A percentile compares a stretch with the other conserved stretches of the same genome.
phyloP scores from a whole-genome alignment of 2,329 filamentous ascomycete genomes.

The Tolypocladium ovalisporum region DNA sequence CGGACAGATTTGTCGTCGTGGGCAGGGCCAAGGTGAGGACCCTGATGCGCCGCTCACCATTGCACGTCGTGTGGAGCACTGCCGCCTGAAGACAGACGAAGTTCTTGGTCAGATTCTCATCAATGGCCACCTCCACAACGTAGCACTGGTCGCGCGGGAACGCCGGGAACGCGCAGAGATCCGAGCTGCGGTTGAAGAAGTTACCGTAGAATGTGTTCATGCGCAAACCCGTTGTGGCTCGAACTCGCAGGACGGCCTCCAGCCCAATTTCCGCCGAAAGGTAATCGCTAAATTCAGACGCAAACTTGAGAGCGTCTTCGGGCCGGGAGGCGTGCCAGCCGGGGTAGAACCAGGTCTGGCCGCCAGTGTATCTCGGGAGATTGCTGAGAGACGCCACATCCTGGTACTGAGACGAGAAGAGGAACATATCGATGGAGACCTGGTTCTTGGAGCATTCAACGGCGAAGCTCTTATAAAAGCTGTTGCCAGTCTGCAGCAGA shows the following conservation, averaged over 20 bases:
- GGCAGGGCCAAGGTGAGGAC: slow-evolving; percentile 89
- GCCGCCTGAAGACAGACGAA: slow-evolving; percentile 89
- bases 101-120: slow-evolving; percentile 85
- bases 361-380: slow-evolving; percentile 88
- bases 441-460: slow-evolving; percentile 99
- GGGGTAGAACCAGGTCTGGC: slow-evolving; percentile 97
- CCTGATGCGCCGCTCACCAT: slow-evolving; percentile 88
- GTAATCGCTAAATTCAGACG: slow-evolving; percentile 91
- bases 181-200: slow-evolving; percentile 97
- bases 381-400: slow-evolving; percentile 96
- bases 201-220: slow-evolving; percentile 99
- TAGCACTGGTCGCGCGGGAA: slow-evolving; percentile 97
- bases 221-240: slow-evolving; percentile 84
- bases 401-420: slow-evolving; percentile 93
- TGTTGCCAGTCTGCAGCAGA: slow-evolving; percentile 83
- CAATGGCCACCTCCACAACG: slow-evolving; percentile 95
- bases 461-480: slow-evolving; percentile 98
- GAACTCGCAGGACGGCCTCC: slow-evolving; percentile 89
- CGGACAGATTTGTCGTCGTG: slow-evolving; percentile 81
- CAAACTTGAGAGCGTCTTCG: slow-evolving; percentile 97
- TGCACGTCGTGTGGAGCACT: slow-evolving; percentile 94
- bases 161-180: slow-evolving; percentile 94
- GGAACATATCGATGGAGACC: slow-evolving; percentile 96
- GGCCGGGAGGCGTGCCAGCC: slow-evolving; percentile 91
- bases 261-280: slow-evolving; percentile 93